phyloP scores from a whole-genome alignment of 148 eudicot species.

The Cornus kousa region DNA sequence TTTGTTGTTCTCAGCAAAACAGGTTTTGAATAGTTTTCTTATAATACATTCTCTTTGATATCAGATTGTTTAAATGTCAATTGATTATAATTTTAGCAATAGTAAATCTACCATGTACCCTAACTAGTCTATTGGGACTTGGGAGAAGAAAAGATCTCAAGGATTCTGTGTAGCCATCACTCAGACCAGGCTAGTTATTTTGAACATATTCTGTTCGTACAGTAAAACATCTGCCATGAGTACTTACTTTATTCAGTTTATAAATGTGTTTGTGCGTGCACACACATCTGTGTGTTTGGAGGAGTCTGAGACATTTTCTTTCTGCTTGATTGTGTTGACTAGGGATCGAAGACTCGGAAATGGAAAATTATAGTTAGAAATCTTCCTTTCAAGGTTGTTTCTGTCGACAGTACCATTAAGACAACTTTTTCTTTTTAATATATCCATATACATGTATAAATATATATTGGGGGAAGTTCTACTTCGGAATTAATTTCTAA shows the following conservation, averaged over 20 bases:
- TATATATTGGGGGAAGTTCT: constrained; percentile 8
- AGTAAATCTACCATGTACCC: not conserved
- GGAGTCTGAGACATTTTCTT: not conserved
- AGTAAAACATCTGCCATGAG: not conserved
- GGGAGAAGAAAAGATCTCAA: not conserved
- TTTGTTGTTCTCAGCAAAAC: not conserved
- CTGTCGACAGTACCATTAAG: not conserved
- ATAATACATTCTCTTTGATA: not conserved
- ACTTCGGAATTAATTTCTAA: constrained; percentile 5
- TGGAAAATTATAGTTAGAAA: constrained; percentile 94
- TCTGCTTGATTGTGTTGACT: constrained; percentile 24
- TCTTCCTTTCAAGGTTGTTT: constrained; percentile 83
- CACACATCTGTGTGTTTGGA: not conserved
- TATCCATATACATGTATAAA: not conserved
- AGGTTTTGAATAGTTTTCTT: too few relatives aligned
- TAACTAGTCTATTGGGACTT: too few relatives aligned
- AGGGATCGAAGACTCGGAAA: constrained; percentile 92
- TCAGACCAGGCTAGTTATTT: not conserved
- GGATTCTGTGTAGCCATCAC: not conserved
- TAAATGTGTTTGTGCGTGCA: not conserved
- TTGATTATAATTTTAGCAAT: not conserved
- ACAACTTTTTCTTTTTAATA: not conserved
- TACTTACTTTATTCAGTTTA: not conserved
- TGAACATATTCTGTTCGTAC: not conserved
- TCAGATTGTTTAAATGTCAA: not conserved